Percentiles rank a stretch among this genome's conserved stretches.
These are phyloP conservation scores for Podospora appendiculata DNA, from an alignment of 495 filamentous ascomycete genomes.

Conservation along the genomic window DNA sequence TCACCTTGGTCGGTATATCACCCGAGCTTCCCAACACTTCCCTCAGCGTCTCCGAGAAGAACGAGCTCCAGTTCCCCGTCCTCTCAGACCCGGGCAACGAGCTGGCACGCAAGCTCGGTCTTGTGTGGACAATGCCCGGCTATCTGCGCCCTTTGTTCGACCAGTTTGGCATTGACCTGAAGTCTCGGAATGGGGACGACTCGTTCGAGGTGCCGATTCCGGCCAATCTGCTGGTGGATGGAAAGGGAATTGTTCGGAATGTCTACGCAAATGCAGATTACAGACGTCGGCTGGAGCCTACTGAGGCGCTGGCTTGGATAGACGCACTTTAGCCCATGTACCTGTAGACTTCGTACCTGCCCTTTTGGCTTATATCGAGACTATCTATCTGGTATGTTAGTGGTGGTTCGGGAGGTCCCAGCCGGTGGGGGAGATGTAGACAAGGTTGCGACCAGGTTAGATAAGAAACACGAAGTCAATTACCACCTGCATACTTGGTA, in stretches of 20 bases:
- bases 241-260: neutral
- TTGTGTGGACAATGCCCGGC: neutral
- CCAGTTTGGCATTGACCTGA: neutral
- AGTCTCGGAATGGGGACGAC: neutral
- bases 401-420: neutral
- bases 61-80: neutral
- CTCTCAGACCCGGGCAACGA: neutral
- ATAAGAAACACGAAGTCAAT: neutral
- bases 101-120: neutral
- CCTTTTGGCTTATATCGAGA: neutral
- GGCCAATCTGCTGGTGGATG: neutral
- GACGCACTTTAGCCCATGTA: neutral
- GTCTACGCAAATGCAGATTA: neutral
- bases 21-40: neutral
- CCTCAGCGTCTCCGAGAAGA: neutral
- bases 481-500: neutral
- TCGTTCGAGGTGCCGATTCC: neutral
- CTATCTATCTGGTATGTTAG: neutral
- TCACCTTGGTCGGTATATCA: neutral
- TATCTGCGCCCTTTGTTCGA: neutral
- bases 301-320: neutral
- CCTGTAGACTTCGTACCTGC: neutral
- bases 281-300: neutral
- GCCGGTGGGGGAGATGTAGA: no score
- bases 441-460: neutral